A percentile compares a stretch with the other conserved stretches of the same genome.
Conservation (phyloP, 2,329 filamentous ascomycete species). For the Aspergillus viridinutans region DNA sequence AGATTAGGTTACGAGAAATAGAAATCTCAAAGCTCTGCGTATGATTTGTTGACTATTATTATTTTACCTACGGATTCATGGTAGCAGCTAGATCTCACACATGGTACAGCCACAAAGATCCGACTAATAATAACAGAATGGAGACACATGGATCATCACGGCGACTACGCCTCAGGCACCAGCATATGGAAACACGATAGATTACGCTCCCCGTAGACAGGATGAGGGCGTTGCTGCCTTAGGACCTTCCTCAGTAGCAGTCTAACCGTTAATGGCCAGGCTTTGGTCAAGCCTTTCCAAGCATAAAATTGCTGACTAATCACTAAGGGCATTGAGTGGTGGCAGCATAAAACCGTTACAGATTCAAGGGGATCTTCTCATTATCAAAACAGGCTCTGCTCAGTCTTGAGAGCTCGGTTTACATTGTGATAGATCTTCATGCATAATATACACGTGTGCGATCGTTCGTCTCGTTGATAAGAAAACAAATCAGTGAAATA, state of each 20-base stretch:
- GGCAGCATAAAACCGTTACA: not conserved
- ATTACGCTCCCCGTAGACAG: no score
- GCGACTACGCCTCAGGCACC: not conserved
- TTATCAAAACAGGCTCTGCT: not conserved
- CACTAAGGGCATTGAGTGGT: not conserved
- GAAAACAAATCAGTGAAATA: not conserved
- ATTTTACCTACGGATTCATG: not conserved
- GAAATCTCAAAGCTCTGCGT: not conserved
- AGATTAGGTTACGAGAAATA: no score
- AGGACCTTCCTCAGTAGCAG: not conserved
- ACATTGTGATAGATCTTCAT: not conserved
- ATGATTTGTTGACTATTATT: not conserved
- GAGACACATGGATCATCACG: no score
- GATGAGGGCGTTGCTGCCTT: no score
- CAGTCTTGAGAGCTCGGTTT: not conserved
- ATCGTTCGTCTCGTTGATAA: not conserved
- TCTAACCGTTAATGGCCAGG: constrained; percentile 7
- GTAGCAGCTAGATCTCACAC: not conserved
- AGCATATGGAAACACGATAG: not conserved
- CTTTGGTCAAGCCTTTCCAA: constrained; percentile 12
- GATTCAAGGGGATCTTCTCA: not conserved
- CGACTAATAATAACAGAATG: not conserved
- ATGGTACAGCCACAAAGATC: not conserved
- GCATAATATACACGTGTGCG: not conserved
- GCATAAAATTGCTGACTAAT: not conserved